These are phyloP conservation scores for Candida awuae DNA, from an alignment of 805 yeast genomes.

Conservation along the genomic window DNA sequence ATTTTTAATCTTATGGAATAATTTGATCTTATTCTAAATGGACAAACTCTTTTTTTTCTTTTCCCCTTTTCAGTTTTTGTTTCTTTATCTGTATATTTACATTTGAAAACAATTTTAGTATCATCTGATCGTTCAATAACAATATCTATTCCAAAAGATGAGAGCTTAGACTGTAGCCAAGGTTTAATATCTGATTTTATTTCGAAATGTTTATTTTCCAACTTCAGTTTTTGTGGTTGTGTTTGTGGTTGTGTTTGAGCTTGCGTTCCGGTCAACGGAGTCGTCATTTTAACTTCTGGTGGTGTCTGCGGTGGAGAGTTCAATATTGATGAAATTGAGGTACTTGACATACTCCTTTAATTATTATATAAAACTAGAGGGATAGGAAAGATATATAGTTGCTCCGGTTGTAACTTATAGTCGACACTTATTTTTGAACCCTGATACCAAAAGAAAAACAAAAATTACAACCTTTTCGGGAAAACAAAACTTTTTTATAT, in stretches of 20 bases:
- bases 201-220: slow-evolving; percentile 27
- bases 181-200: slow-evolving; percentile 50
- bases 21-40: slow-evolving; percentile 59
- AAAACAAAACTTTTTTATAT: no score
- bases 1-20: slow-evolving; percentile 41
- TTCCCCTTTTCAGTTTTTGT: not conserved
- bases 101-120: slow-evolving; percentile 53
- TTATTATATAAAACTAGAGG: no score
- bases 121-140: slow-evolving; percentile 59
- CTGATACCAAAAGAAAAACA: no score
- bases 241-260: not conserved
- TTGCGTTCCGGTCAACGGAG: no score
- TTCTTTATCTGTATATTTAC: slow-evolving; percentile 33
- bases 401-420: no score
- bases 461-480: no score
- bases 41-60: slow-evolving; percentile 36
- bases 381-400: no score
- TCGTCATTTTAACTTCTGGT: no score
- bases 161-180: slow-evolving; percentile 45
- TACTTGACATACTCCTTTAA: no score
- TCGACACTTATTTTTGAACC: no score
- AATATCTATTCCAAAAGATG: slow-evolving; percentile 42
- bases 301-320: no score
- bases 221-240: not conserved
- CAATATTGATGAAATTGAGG: no score